A percentile compares a stretch with the other conserved stretches of the same genome.
These are phyloP conservation scores for Globisporangium middletonii DNA, from an alignment of 352 stramenopile species.

Conservation along the genomic window DNA sequence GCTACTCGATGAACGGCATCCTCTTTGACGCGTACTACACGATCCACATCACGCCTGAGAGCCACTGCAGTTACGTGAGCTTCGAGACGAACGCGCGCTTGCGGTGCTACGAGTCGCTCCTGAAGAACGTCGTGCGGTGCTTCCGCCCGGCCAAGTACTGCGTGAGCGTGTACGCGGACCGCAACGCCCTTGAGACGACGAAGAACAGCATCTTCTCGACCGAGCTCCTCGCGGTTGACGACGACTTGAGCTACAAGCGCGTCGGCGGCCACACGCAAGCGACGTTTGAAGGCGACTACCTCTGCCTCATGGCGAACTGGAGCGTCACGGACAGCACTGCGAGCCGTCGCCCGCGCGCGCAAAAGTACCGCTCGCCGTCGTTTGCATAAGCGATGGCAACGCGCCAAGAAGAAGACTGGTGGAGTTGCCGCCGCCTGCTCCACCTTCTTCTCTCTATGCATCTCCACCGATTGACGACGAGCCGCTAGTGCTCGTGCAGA, in stretches of 20 bases:
- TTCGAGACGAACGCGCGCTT: conserved; percentile 97
- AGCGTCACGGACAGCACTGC: conserved; percentile 34
- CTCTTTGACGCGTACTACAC: conserved; percentile 98
- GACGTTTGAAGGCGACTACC: conserved; percentile 82
- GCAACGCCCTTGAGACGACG: conserved; percentile 53
- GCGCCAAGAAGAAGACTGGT: too few relatives aligned
- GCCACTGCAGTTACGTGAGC: conserved; percentile 94
- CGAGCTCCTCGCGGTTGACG: conserved; percentile 63
- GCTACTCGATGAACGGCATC: conserved; percentile 99
- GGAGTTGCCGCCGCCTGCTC: too few relatives aligned
- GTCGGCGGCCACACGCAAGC: conserved; percentile 78
- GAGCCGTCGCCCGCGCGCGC: conserved; percentile 36
- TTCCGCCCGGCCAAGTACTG: conserved; percentile 97
- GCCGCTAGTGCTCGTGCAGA: too few relatives aligned
- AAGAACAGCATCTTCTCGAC: conserved; percentile 76
- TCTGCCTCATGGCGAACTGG: conserved; percentile 83
- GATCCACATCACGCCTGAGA: conserved; percentile 98
- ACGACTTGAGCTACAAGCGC: conserved; percentile 77
- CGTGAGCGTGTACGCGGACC: conserved; percentile 96
- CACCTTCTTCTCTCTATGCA: too few relatives aligned
- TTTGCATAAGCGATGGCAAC: conserved; percentile 37
- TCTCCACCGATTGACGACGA: too few relatives aligned
- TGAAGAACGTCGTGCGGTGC: conserved; percentile 97
- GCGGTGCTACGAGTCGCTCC: conserved; percentile 84
- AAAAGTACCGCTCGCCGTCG: conserved; percentile 72